Evolutionary conservation across 129 eudicot species (phyloP), one percentile per base, ranked within the genome.

Genomic region (Helianthus tuberosus): DNA sequence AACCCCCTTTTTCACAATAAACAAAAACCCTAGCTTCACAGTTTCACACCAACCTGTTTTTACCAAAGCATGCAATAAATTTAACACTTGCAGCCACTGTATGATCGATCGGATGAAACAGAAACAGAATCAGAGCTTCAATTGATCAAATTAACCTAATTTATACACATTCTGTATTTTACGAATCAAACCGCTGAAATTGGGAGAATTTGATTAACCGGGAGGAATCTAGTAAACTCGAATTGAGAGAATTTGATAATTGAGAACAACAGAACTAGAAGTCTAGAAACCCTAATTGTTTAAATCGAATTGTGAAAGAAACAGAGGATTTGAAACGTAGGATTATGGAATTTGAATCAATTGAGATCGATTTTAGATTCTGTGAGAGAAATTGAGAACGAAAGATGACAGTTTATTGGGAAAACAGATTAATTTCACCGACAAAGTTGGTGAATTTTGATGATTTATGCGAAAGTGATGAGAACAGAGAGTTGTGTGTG

Each of bases 1-100:
- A 38, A 54, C 55, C 1, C 65, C 54, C 23, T 20, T 54, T 54
- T 71, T 55, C 53, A 57, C 3, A 20, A 53, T 5, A 71, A 59
- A 71, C 8, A 7, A 75, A 79, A 87, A 74, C 83, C 87, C 89
- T 76, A 86, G 75, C 44, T 27, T 27, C 32, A 27, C 32, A 27
- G 32, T 1, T 64, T 63, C 73, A 17, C 16, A 11, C 66, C 39
- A 69, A 29, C 20, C 75, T 39, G 6, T 39, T 6, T 0, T 4
- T 7, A 39, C 44, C 8, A 39, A 39, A 41, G 8, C 46, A 41
- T 41, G 46, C 46, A 41, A 41, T 1, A 43, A 64, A 25, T 35
- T 53, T 12, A 13, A 27, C 32, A 27, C 32, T 27, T 27, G 32
- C 32, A 27, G 32, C 32, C 32, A 27, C 32, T 2, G 32, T 12